A percentile compares a stretch with the other conserved stretches of the same genome.
phyloP scores from a whole-genome alignment of 305 asterid species.

The Solanum hybrid region DNA sequence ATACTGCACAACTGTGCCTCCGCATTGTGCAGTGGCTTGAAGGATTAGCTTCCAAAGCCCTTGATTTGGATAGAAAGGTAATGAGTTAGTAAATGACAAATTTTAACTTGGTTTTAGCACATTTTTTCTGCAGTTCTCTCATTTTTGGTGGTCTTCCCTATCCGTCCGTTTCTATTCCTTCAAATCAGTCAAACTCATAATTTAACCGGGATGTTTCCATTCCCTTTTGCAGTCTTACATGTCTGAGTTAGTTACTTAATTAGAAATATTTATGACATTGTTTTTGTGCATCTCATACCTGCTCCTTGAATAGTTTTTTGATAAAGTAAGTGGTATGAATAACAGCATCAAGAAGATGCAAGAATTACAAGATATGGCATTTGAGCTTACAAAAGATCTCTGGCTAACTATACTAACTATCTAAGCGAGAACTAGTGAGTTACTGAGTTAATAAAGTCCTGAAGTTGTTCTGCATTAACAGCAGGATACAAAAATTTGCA shows the following conservation, averaged over 20 bases:
- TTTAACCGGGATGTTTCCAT: neutral
- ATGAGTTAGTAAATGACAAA: slow-evolving; percentile 2
- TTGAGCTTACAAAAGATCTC: neutral
- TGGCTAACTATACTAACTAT: neutral
- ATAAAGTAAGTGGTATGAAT: neutral
- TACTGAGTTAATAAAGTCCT: neutral
- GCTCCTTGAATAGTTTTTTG: neutral
- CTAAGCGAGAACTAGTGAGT: neutral
- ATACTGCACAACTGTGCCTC: slow-evolving; percentile 81
- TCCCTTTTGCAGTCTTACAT: neutral
- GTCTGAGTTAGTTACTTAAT: neutral
- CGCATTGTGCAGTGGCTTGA: slow-evolving; percentile 98
- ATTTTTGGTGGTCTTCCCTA: neutral
- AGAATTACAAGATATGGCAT: neutral
- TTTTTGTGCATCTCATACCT: neutral
- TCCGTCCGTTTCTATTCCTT: neutral
- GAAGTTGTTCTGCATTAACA: neutral
- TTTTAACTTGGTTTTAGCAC: neutral
- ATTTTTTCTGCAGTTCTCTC: neutral
- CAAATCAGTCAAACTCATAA: neutral
- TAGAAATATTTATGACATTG: neutral
- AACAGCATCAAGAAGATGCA: neutral
- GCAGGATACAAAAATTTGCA: neutral
- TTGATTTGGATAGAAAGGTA: slow-evolving; percentile 91
- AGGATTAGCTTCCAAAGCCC: slow-evolving; percentile 87